Evolutionary conservation across 108 stramenopile genomes (phyloP), one percentile per base, ranked within the genome.

Genomic region (Schizochytrium sp.): DNA sequence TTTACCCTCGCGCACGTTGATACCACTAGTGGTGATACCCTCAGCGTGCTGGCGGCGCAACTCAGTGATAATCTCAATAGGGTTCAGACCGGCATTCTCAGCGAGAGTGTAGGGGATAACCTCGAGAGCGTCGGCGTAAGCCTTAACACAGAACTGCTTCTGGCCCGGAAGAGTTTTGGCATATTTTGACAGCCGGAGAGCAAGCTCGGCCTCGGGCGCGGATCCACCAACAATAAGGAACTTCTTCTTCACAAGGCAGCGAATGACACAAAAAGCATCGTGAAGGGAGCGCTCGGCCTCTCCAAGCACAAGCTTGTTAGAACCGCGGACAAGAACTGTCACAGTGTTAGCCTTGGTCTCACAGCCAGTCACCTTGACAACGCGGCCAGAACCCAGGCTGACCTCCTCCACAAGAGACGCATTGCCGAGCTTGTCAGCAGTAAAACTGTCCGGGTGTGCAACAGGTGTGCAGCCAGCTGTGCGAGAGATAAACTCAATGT

Each of bases 261-360:
- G 96, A 47, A 98, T 98, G 3, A 99, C 99, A 88, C 99, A 99
- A 88, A 99, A 98, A 44, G 99, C 99, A 95, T 99, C 99, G 92
- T 99, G 99, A 76, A 99, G 89, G 90, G 96, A 97, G 40, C 99
- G 96, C 90, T 97, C 96, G 44, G 98, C 97, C 95, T 99, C 99
- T 46, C 96, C 97, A 87, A 99, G 92, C n/a, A 99, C 98, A 83
- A 99, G 94, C 57, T 98, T 93, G 92, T 99, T 99, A 46, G 96
- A 96, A 28, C 99, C 99, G 40, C 99, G 95, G 72, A 99, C 93
- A 69, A 99, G 94, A 88, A 96, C 95, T 41, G 96, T 61, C 10
- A 83, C 72, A 13, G 93, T 99, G 87, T 92, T 93, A 57, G 97
- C 96, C 56, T 96, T 95, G 92, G 97, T 95, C 57, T 93, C 89